These are phyloP conservation scores for Diaporthe vaccinii DNA, from an alignment of 2,329 filamentous ascomycete genomes.

Conservation along the genomic window DNA sequence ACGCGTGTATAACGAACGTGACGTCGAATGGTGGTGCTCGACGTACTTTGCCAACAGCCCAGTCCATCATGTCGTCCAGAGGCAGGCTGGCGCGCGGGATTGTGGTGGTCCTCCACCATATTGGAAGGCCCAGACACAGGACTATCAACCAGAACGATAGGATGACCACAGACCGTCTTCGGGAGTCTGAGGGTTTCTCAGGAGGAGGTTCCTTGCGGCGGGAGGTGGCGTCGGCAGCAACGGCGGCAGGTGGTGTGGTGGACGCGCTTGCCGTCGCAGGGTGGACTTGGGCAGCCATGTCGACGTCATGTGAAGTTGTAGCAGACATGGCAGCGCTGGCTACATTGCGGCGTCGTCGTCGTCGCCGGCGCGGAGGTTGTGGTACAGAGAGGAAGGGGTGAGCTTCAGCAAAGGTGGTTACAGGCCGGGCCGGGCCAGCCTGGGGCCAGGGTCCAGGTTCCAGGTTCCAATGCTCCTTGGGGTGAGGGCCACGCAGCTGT, in stretches of 20 bases:
- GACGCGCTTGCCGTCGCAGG: background rate
- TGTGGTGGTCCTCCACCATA: slow-evolving; percentile 96
- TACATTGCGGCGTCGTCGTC: slow-evolving; percentile 30
- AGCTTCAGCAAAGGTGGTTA: slow-evolving; percentile 6
- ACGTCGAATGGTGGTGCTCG: background rate
- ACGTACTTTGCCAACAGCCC: slow-evolving; percentile 88
- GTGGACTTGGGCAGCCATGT: slow-evolving; percentile 16
- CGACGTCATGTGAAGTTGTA: slow-evolving; percentile 34
- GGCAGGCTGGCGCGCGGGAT: slow-evolving; percentile 91
- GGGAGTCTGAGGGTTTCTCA: slow-evolving; percentile 78
- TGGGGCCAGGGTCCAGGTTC: slow-evolving; percentile 5
- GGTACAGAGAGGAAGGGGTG: background rate
- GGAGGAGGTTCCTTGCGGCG: slow-evolving; percentile 74
- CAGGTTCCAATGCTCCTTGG: background rate
- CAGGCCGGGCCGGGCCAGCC: background rate
- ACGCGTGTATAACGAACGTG: background rate
- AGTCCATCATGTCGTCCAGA: slow-evolving; percentile 86
- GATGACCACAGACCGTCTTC: slow-evolving; percentile 80
- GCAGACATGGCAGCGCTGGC: slow-evolving; percentile 38
- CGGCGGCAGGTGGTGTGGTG: slow-evolving; percentile 8
- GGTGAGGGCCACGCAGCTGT: background rate
- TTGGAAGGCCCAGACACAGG: slow-evolving; percentile 84
- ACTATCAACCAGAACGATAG: slow-evolving; percentile 93
- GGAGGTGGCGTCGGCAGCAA: slow-evolving; percentile 33
- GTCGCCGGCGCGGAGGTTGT: slow-evolving; percentile 11